Base-by-base conservation (phyloP, 805 yeast species). In the Yarrowia bubula region DNA sequence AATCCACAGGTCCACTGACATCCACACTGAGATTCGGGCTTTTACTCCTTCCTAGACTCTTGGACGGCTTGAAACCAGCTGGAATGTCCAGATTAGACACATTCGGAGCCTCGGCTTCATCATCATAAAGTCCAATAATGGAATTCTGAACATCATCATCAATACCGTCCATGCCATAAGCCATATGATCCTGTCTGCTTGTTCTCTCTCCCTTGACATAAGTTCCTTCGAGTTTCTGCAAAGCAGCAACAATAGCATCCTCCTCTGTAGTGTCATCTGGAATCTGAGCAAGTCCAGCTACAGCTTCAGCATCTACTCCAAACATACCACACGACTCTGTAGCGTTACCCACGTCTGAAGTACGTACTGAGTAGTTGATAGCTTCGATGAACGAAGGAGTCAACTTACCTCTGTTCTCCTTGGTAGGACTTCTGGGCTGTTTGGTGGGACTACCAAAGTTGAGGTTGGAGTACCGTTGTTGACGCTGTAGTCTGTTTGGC, bases 211-310 rank as follows among this genome's bases (percentile, higher is more conserved):
- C 39, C 64, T 58, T 61, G 33, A 61, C 41, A 31, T 71, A 71
- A 6, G 80, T 84, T 0, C 97, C 98, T 75, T 90, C 96, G 35
- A 93, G 78, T 75, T 89, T 92, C 75, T 79, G 79, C 69, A 92
- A 78, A 0, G 98, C 92, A 53, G 86, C 84, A 61, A 80, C 82
- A 13, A 92, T 78, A 0, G 96, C 97, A 74, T 90, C 89, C 15
- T 81, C 84, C 33, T 81, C 83, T 46, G 83, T 77, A 0, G 86
- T 80, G 53, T 88, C 92, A 73, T 93, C 97, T 0, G 97, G 93
- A 60, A 92, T 85, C 6, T 89, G 88, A 1, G 96, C 96, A 55
- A 92, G 80, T 71, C 87, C 90, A 46, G 88, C 88, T 51, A 89
- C 85, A 1, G 86, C 87, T 4, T 81, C 83, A n/a, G 79, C 75